Percentiles rank a stretch among this genome's conserved stretches.
Conservation (phyloP, 1,284 basidiomycete genomes). For the Cystobasidium sp. region DNA sequence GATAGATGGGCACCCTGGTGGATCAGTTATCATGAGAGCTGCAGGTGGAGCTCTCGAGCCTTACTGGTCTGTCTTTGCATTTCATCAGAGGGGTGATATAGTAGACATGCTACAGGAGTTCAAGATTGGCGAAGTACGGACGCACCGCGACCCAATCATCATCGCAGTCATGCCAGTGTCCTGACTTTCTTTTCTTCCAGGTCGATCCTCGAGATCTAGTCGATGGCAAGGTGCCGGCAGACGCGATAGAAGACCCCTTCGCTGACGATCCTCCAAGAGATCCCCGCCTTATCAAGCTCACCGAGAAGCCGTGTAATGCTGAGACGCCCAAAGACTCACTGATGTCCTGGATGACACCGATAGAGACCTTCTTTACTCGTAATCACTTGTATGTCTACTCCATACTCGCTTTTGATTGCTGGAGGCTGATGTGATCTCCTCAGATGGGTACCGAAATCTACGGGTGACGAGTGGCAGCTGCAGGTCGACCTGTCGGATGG, state of each 20-base stretch:
- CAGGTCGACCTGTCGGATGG: constrained; percentile 39
- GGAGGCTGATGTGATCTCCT: background rate
- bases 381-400: constrained; percentile 34
- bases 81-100: constrained; percentile 30
- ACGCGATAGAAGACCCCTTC: constrained; percentile 43
- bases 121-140: constrained; percentile 36
- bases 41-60: constrained; percentile 40
- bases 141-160: background rate
- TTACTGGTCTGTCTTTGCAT: constrained; percentile 41
- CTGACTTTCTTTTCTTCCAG: background rate
- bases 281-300: constrained; percentile 34
- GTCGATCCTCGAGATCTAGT: constrained; percentile 41
- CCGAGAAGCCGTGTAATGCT: constrained; percentile 41
- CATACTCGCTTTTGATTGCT: background rate
- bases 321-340: constrained; percentile 36
- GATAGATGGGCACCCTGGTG: constrained; percentile 36
- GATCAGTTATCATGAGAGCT: constrained; percentile 33
- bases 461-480: constrained; percentile 35
- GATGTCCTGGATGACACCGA: constrained; percentile 27
- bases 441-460: constrained; percentile 36
- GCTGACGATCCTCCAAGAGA: constrained; percentile 39
- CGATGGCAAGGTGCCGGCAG: constrained; percentile 36
- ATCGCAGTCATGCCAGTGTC: background rate
- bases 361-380: constrained; percentile 38
- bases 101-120: constrained; percentile 39